Evolutionary conservation across 345 rosid species (phyloP).

Genomic region (Tarenaya hassleriana): DNA sequence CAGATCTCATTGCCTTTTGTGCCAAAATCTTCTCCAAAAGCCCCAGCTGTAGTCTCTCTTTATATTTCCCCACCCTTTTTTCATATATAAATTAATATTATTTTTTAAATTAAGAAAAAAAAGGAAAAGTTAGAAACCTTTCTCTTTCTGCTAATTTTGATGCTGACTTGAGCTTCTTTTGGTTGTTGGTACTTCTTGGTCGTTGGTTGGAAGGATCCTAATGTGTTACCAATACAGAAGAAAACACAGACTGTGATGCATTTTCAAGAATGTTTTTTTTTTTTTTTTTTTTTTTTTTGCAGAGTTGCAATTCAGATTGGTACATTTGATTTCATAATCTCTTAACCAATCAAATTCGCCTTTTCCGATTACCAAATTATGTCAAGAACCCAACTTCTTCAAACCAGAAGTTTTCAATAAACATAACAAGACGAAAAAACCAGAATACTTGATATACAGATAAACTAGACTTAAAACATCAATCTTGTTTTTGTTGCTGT

Average conservation of each 20-base stretch:
- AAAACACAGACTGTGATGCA: too few relatives aligned
- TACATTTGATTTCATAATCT: too few relatives aligned
- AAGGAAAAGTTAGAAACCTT: conserved; percentile 9
- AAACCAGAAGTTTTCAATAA: conserved; percentile 4
- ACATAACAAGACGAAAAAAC: conserved; percentile 14
- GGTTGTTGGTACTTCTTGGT: conserved; percentile 21
- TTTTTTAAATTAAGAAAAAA: background rate
- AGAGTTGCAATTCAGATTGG: too few relatives aligned
- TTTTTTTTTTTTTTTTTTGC: too few relatives aligned
- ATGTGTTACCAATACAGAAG: background rate
- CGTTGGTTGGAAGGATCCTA: conserved; percentile 10
- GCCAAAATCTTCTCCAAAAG: conserved; percentile 20
- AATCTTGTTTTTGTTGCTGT: background rate
- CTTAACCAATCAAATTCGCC: too few relatives aligned
- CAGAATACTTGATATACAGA: background rate
- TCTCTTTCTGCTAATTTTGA: conserved; percentile 18
- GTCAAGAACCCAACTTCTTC: too few relatives aligned
- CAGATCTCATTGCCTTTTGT: conserved; percentile 23
- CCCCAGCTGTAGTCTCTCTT: conserved; percentile 17
- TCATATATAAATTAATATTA: too few relatives aligned
- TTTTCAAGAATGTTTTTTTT: too few relatives aligned
- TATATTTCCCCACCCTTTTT: conserved; percentile 7
- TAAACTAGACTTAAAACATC: background rate
- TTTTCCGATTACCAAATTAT: too few relatives aligned
- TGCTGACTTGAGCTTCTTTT: conserved; percentile 19